phyloP scores from a whole-genome alignment of 75 land plant species.

The Cryptomeria japonica region DNA sequence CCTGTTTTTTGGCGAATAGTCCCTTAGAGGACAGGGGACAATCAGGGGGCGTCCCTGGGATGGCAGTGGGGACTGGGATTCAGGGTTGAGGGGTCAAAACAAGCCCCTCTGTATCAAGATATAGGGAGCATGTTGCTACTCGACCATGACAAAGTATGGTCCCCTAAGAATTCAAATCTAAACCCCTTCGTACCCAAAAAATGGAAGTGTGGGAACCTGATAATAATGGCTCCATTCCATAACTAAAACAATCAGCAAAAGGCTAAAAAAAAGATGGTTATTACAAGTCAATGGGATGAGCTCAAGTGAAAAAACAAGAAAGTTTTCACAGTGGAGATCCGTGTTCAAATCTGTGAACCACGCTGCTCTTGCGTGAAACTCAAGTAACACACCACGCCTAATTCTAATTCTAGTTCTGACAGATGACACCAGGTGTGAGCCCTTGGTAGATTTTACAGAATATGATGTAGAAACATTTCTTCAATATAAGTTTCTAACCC shows the following conservation, averaged over 20 bases:
- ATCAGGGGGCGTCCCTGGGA: too few species aligned
- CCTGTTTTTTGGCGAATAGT: too few species aligned
- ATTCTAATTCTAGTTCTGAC: neutral
- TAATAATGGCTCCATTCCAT: neutral
- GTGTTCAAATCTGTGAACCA: neutral
- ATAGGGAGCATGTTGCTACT: neutral
- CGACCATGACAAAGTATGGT: neutral
- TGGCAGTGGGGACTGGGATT: too few species aligned
- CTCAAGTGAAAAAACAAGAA: neutral
- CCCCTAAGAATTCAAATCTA: neutral
- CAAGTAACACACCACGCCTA: neutral
- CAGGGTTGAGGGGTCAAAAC: too few species aligned
- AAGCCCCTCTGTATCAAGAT: neutral
- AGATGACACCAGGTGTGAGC: neutral
- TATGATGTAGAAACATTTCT: neutral
- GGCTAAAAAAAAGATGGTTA: neutral
- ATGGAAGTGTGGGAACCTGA: neutral
- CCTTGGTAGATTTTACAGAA: neutral
- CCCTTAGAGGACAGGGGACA: too few species aligned
- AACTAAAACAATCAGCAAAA: neutral
- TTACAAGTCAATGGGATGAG: neutral
- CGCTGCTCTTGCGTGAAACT: neutral
- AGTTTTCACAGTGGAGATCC: neutral
- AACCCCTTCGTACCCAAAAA: neutral
- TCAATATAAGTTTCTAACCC: neutral